Conservation (phyloP, 352 stramenopile species). For the Phytopythium oedochilum region DNA sequence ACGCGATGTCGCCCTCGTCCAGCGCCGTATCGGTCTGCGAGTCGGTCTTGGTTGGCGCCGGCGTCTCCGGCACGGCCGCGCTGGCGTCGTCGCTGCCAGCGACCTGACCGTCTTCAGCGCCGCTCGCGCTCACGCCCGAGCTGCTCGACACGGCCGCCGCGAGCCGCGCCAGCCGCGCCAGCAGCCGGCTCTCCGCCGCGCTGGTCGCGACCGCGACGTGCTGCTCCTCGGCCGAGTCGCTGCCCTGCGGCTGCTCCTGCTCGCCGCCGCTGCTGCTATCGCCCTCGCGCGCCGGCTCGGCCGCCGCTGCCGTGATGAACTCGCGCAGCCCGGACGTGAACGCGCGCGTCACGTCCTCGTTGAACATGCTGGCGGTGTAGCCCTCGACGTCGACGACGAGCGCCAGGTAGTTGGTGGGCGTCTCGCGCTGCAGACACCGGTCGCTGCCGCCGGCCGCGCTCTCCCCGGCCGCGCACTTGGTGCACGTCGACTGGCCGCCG, state of each 20-base stretch:
- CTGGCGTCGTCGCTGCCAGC: background rate
- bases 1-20: constrained; percentile 10
- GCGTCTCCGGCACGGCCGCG: background rate
- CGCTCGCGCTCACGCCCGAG: background rate
- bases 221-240: background rate
- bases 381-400: constrained; percentile 36
- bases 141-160: constrained; percentile 1
- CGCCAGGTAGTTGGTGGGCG: constrained; percentile 26
- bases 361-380: constrained; percentile 43
- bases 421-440: constrained; percentile 19
- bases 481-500: constrained; percentile 23
- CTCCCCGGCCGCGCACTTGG: constrained; percentile 17
- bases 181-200: background rate
- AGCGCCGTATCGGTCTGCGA: background rate
- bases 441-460: constrained; percentile 22
- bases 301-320: constrained; percentile 21
- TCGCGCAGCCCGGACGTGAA: constrained; percentile 27
- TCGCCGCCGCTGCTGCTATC: background rate
- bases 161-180: background rate
- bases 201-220: background rate
- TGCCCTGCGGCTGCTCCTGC: background rate
- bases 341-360: constrained; percentile 20
- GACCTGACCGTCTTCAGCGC: background rate
- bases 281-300: background rate
- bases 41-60: background rate